Evolutionary conservation across 2,329 filamentous ascomycete species (phyloP), one percentile per base, ranked within the genome.

Genomic region (Cryphonectria radicalis): DNA sequence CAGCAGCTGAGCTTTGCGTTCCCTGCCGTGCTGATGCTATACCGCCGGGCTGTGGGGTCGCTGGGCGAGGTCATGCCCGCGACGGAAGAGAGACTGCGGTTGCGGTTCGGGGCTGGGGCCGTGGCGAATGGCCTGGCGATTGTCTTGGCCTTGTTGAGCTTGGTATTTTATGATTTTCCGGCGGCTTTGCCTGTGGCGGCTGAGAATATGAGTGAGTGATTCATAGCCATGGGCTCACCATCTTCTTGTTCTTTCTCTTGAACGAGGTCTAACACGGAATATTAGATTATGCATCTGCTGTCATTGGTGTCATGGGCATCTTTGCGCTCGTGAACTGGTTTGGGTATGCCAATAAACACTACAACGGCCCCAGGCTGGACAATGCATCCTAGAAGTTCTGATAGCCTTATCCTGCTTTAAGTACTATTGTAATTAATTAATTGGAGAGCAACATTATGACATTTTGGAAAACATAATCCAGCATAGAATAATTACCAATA

Each of bases 1-100:
- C 69, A 67, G n/a, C 71, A 72, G 25, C 65, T 72, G 46, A 72
- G 71, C 65, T 72, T 70, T 43, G 71, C 68, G 3, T 70, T 72
- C 25, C 71, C 71, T 14, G 71, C 71, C 13, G 71, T 53, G 19
- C 28, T 72, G 62, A 68, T 72, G 68, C 28, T 72, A 3, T 66
- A 70, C 62, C 68, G 57, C 1, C 71, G 71, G 17, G 42, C n/a
- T 6, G 37, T 17, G 10, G 71, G 71, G 1, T 65, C 68, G 5
- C 28, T 70, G 3, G 28, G 37, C 1, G 59, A 70, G 37, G 65
- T 67, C 17, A 70, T 68, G 68, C 67, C 68, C 22, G 19, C 22
- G 19, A 14, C 37, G 11, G 62, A 70, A 4, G 35, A 43, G n/a
- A 37, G 68, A 1, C 66, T 72, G 55, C 65, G 40, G 22, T 40